Percentiles rank a stretch among this genome's conserved stretches.
Evolutionary conservation across 306 rosid species (phyloP).

Genomic region (Abrus precatorius): DNA sequence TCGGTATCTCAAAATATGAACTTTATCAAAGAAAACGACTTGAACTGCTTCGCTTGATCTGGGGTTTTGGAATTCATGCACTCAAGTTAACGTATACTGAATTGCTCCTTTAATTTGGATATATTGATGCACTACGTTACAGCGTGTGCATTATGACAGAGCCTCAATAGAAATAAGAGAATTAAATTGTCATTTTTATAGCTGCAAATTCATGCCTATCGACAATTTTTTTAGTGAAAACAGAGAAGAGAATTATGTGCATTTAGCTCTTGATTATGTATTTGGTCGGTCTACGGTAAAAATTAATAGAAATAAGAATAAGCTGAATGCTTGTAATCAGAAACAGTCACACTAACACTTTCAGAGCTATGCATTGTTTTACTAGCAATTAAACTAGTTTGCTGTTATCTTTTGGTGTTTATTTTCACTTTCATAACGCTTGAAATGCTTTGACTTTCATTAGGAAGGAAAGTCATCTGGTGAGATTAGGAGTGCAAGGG

Average conservation of each 20-base stretch:
- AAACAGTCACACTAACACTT: neutral
- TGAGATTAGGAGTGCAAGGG: slow-evolving; percentile 61
- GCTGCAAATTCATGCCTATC: neutral
- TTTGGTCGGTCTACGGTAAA: slow-evolving; percentile 4
- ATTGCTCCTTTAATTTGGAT: neutral
- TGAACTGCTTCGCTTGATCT: slow-evolving; percentile 27
- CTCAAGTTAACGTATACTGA: neutral
- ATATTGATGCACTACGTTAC: neutral
- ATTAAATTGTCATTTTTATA: neutral
- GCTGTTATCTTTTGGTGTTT: slow-evolving; percentile 4
- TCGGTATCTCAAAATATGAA: slow-evolving; percentile 27
- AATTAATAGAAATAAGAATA: slow-evolving; percentile 14
- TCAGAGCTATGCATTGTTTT: slow-evolving; percentile 34
- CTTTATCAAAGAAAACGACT: slow-evolving; percentile 23
- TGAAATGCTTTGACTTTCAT: slow-evolving; percentile 45
- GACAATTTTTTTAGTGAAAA: neutral
- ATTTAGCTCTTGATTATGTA: slow-evolving; percentile 20
- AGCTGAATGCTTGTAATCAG: slow-evolving; percentile 30
- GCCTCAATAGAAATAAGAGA: slow-evolving; percentile 11
- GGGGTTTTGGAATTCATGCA: slow-evolving; percentile 8
- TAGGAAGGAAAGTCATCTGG: slow-evolving; percentile 62
- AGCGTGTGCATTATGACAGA: neutral
- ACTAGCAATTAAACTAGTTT: neutral
- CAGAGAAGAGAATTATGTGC: neutral
- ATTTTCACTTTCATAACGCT: slow-evolving; percentile 23